phyloP scores from a whole-genome alignment of 208 protist genomes.

The Acanthamoeba triangularis region DNA sequence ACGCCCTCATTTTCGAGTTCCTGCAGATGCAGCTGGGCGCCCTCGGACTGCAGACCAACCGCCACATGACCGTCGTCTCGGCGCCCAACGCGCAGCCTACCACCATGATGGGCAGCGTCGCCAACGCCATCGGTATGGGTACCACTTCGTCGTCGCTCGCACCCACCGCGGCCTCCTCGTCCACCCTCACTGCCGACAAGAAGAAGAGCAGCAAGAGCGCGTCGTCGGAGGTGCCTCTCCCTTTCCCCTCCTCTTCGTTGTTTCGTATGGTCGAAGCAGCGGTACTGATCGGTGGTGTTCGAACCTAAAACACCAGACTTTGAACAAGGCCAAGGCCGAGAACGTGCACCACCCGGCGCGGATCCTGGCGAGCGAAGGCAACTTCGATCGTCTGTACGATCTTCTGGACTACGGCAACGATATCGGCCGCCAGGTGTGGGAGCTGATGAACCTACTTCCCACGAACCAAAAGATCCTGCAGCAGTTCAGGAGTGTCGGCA shows the following conservation, averaged over 20 bases:
- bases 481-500: slow-evolving; percentile 71
- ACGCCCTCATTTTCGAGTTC: slow-evolving; percentile 76
- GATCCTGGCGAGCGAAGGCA: slow-evolving; percentile 61
- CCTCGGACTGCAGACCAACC: slow-evolving; percentile 62
- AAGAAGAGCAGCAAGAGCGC: slow-evolving; percentile 62
- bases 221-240: neutral
- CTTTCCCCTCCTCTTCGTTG: neutral
- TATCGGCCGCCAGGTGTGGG: slow-evolving; percentile 82
- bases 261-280: neutral
- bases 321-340: slow-evolving; percentile 56
- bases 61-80: neutral
- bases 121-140: slow-evolving; percentile 11
- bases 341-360: slow-evolving; percentile 54
- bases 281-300: neutral
- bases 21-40: slow-evolving; percentile 80
- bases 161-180: neutral
- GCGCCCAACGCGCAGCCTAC: neutral
- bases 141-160: neutral
- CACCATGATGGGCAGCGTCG: slow-evolving; percentile 2
- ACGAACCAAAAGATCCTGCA: slow-evolving; percentile 75
- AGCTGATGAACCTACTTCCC: slow-evolving; percentile 77
- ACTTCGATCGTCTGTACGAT: slow-evolving; percentile 75
- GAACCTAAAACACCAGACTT: neutral
- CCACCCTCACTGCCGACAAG: neutral
- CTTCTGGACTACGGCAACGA: slow-evolving; percentile 79